phyloP scores from a whole-genome alignment of 768 basidiomycete species.

The Lenzites betulinus region DNA sequence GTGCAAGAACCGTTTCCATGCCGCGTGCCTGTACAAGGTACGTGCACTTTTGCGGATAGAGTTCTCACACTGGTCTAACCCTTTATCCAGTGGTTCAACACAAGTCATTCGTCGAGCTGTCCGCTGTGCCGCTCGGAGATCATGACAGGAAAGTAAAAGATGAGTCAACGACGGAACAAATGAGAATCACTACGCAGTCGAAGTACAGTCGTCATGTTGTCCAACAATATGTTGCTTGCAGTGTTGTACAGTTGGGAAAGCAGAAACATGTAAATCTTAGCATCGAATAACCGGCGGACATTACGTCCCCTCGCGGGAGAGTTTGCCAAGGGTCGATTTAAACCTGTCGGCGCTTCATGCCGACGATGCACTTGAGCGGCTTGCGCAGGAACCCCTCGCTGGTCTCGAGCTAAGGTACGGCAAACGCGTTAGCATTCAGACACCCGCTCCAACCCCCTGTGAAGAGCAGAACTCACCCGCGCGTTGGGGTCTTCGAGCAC shows the following conservation, averaged over 20 bases:
- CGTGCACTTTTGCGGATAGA: conserved; percentile 16
- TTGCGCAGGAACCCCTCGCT: conserved; percentile 89
- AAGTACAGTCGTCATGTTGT: not conserved
- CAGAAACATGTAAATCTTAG: not conserved
- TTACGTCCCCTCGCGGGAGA: not conserved
- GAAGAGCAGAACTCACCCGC: conserved; percentile 42
- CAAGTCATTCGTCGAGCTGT: conserved; percentile 88
- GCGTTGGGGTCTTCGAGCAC: conserved; percentile 62
- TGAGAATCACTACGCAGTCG: not conserved
- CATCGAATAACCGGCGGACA: not conserved
- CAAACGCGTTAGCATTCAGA: not conserved
- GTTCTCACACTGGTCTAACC: conserved; percentile 1
- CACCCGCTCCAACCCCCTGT: conserved; percentile 3
- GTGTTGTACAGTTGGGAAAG: not conserved
- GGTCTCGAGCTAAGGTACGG: conserved; percentile 58
- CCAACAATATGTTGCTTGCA: not conserved
- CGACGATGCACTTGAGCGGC: conserved; percentile 71
- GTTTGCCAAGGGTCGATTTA: not conserved
- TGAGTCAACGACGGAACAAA: not conserved
- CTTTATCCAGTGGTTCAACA: conserved; percentile 74
- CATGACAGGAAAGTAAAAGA: conserved; percentile 33
- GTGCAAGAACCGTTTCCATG: conserved; percentile 93
- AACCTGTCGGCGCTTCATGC: conserved; percentile 64
- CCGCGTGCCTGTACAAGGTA: conserved; percentile 88
- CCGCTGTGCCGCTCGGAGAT: conserved; percentile 90